phyloP scores from a whole-genome alignment of 768 basidiomycete genomes.

The Podaxis sp. region DNA sequence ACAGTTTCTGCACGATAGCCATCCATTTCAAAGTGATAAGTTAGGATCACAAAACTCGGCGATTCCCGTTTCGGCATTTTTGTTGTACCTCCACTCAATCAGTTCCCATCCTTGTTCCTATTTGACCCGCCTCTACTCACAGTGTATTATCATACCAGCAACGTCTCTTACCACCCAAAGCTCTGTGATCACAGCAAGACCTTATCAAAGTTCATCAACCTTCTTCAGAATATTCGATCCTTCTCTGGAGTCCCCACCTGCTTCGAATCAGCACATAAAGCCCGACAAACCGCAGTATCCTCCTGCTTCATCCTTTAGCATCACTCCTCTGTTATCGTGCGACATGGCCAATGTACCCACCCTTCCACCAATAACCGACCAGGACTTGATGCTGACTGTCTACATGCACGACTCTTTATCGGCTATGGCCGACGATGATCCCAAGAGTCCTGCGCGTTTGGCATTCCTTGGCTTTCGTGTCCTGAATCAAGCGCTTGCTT shows the following conservation, averaged over 20 bases:
- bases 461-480: not conserved
- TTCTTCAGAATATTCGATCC: no score
- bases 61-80: no score
- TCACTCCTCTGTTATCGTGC: constrained; percentile 13
- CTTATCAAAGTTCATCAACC: no score
- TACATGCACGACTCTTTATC: constrained; percentile 40
- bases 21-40: not conserved
- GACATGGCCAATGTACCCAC: constrained; percentile 32
- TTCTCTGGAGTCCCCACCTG: no score
- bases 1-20: not conserved
- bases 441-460: not conserved
- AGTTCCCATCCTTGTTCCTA: no score
- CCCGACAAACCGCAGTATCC: not conserved
- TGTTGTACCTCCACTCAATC: no score
- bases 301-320: not conserved
- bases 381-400: constrained; percentile 52
- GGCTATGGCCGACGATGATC: not conserved
- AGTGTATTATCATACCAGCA: no score
- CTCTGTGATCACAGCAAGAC: no score
- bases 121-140: no score
- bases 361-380: constrained; percentile 50
- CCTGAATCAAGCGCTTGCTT: not conserved
- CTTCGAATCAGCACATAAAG: no score
- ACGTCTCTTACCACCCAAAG: no score
- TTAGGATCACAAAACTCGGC: no score